phyloP scores from a whole-genome alignment of 2,329 filamentous ascomycete species.

The Calonectria honghensis region DNA sequence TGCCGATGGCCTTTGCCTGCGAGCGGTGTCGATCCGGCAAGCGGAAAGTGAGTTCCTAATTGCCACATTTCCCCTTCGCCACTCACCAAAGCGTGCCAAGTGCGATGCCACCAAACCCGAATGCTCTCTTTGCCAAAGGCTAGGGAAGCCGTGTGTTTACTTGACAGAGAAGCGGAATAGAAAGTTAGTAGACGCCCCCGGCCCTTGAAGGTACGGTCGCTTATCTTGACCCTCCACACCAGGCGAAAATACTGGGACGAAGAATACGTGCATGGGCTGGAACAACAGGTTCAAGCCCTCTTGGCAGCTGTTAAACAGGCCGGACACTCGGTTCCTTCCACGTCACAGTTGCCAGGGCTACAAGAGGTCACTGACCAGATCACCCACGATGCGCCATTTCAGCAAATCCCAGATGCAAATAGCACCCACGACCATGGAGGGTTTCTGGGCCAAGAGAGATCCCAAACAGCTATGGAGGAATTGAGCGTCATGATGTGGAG shows the following conservation, averaged over 20 bases:
- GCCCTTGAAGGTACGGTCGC: neutral
- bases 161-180: constrained; percentile 17
- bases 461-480: constrained; percentile 15
- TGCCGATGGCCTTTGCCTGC: constrained; percentile 12
- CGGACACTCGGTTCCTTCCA: neutral
- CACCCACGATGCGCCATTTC: neutral
- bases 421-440: neutral
- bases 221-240: neutral
- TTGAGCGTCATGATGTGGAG: constrained; percentile 21
- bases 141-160: neutral
- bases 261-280: constrained; percentile 9
- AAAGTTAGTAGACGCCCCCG: neutral
- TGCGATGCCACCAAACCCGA: constrained; percentile 6
- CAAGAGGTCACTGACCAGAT: no score
- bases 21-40: constrained; percentile 20
- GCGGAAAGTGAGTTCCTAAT: constrained; percentile 2
- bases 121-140: neutral
- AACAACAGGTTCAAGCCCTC: constrained; percentile 7
- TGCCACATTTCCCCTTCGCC: neutral
- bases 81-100: neutral
- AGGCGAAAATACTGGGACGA: constrained; percentile 22
- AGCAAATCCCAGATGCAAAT: neutral
- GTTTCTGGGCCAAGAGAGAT: neutral
- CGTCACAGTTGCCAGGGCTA: no score
- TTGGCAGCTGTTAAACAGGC: constrained; percentile 1